Base-by-base conservation (phyloP, 257 asterid species). In the Lycium ferocissimum region DNA sequence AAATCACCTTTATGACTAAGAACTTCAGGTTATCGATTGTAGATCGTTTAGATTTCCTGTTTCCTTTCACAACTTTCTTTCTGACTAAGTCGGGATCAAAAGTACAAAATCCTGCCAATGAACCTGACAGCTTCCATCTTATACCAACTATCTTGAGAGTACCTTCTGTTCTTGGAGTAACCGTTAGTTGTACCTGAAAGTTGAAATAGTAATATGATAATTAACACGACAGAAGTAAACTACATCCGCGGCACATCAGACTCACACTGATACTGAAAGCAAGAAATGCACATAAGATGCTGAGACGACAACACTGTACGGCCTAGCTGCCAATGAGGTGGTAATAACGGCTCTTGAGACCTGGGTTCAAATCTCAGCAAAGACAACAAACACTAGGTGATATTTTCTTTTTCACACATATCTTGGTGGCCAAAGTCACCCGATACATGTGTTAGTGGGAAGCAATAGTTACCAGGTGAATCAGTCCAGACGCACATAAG, bases 41-140 rank as follows among this genome's bases (percentile, higher is more conserved):
- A 4, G 93, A 82, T 73, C 86, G 89, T 85, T 90, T 91, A 66
- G 88, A 88, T 86, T 92, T 92, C 89, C 90, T 91, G 86, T 84
- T 92, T 85, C 94, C 93, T 85, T 90, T 90, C 26, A 91, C 79
- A 85, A 84, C 91, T 88, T 88, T 93, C 91, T 89, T 94, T 80
- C 88, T 92, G 65, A 84, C 79, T 47, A 87, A 51, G 85, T 97
- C 98, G 8, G 94, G 84, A 83, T 88, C 92, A 86, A 97, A 95
- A 87, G 92, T 91, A 88, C 89, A 89, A 87, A 92, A 84, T 83
- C 98, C 99, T 87, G 92, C 88, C 20, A 97, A 94, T 35, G 94
- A 94, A 81, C 95, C 95, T 38, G 98, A 97, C 86, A 97, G 96
- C 88, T 94, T 97, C 99, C 99, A 97, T 93, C 95, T 91, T 75